These are phyloP conservation scores for Emericellopsis terricola DNA, from an alignment of 495 filamentous ascomycete species.

Conservation along the genomic window DNA sequence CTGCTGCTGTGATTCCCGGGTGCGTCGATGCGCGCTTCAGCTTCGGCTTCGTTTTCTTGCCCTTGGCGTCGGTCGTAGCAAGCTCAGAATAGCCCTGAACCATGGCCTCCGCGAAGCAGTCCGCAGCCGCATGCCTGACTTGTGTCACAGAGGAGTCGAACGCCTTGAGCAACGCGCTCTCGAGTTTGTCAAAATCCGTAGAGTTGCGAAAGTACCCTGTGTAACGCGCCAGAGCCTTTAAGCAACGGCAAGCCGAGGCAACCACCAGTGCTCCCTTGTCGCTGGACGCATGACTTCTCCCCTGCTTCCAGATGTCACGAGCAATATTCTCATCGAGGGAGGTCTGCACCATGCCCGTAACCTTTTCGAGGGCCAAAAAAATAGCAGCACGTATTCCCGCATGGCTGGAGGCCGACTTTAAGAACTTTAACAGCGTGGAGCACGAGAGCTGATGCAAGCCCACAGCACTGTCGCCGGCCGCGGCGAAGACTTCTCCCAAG, in stretches of 20 bases:
- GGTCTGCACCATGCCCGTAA: constrained; percentile 47
- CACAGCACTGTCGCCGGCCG: constrained; percentile 86
- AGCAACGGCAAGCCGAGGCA: constrained; percentile 58
- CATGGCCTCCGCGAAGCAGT: constrained; percentile 59
- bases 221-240: constrained; percentile 50
- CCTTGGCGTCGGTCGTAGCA: constrained; percentile 29
- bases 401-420: constrained; percentile 67
- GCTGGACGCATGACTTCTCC: constrained; percentile 50
- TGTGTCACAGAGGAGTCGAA: constrained; percentile 59
- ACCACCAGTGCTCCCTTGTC: constrained; percentile 78
- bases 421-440: constrained; percentile 50
- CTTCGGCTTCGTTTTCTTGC: constrained; percentile 52
- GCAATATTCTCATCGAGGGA: constrained; percentile 74
- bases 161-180: constrained; percentile 60
- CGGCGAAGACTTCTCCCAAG: constrained; percentile 72
- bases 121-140: constrained; percentile 74
- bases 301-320: constrained; percentile 86
- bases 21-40: constrained; percentile 49
- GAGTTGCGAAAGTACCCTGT: constrained; percentile 76
- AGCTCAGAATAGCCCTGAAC: constrained; percentile 64
- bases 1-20: constrained; percentile 31
- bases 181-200: constrained; percentile 79
- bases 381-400: constrained; percentile 68
- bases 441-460: constrained; percentile 60
- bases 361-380: constrained; percentile 63